A percentile compares a stretch with the other conserved stretches of the same genome.
phyloP scores from a whole-genome alignment of 1,284 basidiomycete species.

The Puccinia coronata region DNA sequence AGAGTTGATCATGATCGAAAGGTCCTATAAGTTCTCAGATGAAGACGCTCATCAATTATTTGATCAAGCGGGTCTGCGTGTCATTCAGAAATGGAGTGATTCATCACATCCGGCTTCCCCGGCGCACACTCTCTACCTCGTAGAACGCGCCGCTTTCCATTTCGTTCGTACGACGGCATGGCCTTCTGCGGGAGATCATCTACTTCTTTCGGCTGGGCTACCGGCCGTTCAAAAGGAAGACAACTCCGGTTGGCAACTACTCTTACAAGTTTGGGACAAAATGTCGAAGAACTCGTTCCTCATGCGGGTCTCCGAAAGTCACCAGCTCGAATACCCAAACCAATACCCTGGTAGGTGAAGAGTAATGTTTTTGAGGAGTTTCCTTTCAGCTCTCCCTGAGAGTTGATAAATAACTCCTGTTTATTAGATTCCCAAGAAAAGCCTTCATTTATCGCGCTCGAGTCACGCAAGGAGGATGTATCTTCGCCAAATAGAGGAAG shows the following conservation, averaged over 20 bases:
- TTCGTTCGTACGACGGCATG: slow-evolving; percentile 51
- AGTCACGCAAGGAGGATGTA: neutral
- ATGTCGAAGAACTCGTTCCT: neutral
- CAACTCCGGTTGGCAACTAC: slow-evolving; percentile 54
- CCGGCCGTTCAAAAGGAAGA: slow-evolving; percentile 14
- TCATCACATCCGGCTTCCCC: neutral
- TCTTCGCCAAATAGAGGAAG: neutral
- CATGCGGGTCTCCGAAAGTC: neutral
- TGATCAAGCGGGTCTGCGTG: slow-evolving; percentile 72
- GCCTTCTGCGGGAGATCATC: slow-evolving; percentile 45
- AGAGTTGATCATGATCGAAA: slow-evolving; percentile 83
- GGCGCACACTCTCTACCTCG: slow-evolving; percentile 60
- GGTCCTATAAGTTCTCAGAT: slow-evolving; percentile 81
- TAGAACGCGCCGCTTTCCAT: slow-evolving; percentile 70
- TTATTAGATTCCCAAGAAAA: slow-evolving; percentile 1
- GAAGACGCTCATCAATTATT: slow-evolving; percentile 74
- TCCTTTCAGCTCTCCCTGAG: neutral
- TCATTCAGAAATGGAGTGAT: slow-evolving; percentile 84
- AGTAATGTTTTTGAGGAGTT: neutral
- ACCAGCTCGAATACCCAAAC: neutral
- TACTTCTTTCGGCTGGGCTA: slow-evolving; percentile 17
- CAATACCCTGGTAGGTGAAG: neutral
- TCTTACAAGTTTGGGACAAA: slow-evolving; percentile 1
- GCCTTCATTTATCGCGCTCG: neutral
- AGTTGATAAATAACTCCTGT: neutral